Evolutionary conservation across 2,329 filamentous ascomycete genomes (phyloP).

Genomic region (Neopestalotiopsis clavispora): DNA sequence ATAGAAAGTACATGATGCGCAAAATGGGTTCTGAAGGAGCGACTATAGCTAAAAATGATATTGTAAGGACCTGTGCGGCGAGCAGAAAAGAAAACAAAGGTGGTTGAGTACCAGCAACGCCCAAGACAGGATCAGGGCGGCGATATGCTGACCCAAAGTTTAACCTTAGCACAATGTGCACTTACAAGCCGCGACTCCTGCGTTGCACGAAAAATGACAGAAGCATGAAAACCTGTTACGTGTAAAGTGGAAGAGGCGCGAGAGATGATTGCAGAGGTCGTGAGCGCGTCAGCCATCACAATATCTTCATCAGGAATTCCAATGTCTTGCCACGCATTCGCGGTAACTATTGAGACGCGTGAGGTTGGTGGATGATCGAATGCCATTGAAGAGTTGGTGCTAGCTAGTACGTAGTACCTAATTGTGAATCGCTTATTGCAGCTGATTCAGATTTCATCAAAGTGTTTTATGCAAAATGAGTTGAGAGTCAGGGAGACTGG

Average conservation of each 20-base stretch:
- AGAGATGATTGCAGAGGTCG: neutral
- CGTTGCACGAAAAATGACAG: neutral
- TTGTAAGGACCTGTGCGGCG: neutral
- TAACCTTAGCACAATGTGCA: conserved; percentile 2
- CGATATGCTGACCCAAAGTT: conserved; percentile 7
- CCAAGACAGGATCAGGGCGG: conserved; percentile 1
- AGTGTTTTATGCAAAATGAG: neutral
- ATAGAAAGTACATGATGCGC: conserved; percentile 5
- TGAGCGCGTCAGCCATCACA: neutral
- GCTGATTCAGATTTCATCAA: neutral
- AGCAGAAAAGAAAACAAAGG: conserved; percentile 3
- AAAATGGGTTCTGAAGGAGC: conserved; percentile 3
- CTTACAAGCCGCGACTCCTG: conserved; percentile 4
- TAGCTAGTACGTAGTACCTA: neutral
- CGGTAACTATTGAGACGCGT: neutral
- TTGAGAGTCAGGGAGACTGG: neutral
- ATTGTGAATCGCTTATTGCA: neutral
- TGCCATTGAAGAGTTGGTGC: conserved; percentile 5
- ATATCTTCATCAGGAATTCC: conserved; percentile 11
- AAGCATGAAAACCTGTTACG: neutral
- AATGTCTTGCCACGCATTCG: conserved; percentile 14
- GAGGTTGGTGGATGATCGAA: conserved; percentile 15
- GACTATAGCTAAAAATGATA: conserved; percentile 8
- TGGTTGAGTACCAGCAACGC: conserved; percentile 4
- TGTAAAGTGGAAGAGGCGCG: conserved; percentile 3